phyloP scores from a whole-genome alignment of 176 grass and related monocot genomes.

The Oryza glaberrima region DNA sequence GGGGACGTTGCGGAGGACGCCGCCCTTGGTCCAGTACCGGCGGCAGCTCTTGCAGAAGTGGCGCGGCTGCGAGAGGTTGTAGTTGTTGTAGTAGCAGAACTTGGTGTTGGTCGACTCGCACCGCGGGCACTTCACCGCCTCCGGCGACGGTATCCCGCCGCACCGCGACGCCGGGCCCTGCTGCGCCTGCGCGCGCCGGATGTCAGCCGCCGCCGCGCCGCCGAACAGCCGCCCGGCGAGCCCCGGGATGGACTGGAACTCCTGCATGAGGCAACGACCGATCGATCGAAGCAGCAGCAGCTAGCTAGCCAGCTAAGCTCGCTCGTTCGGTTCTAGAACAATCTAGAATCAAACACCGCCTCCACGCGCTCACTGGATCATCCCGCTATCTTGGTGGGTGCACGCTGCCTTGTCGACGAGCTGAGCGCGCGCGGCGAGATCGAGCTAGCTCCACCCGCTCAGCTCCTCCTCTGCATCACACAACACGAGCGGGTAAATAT shows the following conservation, averaged over 20 bases:
- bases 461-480: conserved; percentile 52
- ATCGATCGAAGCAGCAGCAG: background rate
- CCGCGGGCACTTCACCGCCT: conserved; percentile 84
- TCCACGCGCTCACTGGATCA: background rate
- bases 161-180: conserved; percentile 37
- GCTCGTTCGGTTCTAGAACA: conserved; percentile 4
- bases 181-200: conserved; percentile 38
- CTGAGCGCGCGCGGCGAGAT: conserved; percentile 40
- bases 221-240: conserved; percentile 57
- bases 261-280: conserved; percentile 47
- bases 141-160: conserved; percentile 25
- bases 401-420: conserved; percentile 4
- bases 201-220: conserved; percentile 28
- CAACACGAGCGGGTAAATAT: conserved; percentile 47
- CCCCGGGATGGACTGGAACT: conserved; percentile 63
- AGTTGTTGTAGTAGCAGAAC: conserved; percentile 99
- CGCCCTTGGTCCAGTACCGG: conserved; percentile 97
- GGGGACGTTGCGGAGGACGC: conserved; percentile 87
- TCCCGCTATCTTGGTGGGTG: background rate
- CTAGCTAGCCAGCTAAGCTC: background rate
- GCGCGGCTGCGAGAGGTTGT: conserved; percentile 90
- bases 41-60: conserved; percentile 98
- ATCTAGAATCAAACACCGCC: conserved; percentile 13
- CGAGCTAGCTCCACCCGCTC: conserved; percentile 45
- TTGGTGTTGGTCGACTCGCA: conserved; percentile 96